These are phyloP conservation scores for Chlorella sorokiniana DNA, from an alignment of 139 green algal species.

Conservation along the genomic window DNA sequence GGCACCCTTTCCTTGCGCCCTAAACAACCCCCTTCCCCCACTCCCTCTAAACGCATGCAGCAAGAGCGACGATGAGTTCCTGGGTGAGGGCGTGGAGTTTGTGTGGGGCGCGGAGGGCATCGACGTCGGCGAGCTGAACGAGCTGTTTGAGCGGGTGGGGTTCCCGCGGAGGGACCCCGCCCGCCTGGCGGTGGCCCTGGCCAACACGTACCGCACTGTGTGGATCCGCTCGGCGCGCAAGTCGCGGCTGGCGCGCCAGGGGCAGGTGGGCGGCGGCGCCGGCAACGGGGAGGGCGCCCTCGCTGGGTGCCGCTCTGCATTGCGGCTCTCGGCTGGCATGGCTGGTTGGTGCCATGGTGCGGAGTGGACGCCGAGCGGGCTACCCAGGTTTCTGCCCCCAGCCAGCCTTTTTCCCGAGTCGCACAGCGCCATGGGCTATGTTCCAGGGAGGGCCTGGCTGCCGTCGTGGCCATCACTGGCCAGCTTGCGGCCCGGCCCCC, in stretches of 20 bases:
- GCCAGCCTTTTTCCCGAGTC: no score
- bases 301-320: no score
- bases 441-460: no score
- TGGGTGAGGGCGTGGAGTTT: slow-evolving; percentile 73
- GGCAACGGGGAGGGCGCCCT: no score
- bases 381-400: no score
- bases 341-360: no score
- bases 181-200: slow-evolving; percentile 70
- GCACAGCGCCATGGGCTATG: no score
- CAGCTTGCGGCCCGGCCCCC: no score
- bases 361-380: no score
- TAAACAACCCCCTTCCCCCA: neutral
- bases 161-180: slow-evolving; percentile 79
- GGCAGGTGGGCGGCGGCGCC: slow-evolving; percentile 35
- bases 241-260: slow-evolving; percentile 47
- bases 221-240: slow-evolving; percentile 69
- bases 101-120: slow-evolving; percentile 66
- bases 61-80: slow-evolving; percentile 72
- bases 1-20: neutral
- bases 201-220: slow-evolving; percentile 75
- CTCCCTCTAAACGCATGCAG: slow-evolving; percentile 40
- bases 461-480: no score
- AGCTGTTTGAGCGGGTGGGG: slow-evolving; percentile 88
- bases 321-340: no score
- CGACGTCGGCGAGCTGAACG: slow-evolving; percentile 77